phyloP scores from a whole-genome alignment of 2,329 filamentous ascomycete genomes.

The Neospermospora avenae region DNA sequence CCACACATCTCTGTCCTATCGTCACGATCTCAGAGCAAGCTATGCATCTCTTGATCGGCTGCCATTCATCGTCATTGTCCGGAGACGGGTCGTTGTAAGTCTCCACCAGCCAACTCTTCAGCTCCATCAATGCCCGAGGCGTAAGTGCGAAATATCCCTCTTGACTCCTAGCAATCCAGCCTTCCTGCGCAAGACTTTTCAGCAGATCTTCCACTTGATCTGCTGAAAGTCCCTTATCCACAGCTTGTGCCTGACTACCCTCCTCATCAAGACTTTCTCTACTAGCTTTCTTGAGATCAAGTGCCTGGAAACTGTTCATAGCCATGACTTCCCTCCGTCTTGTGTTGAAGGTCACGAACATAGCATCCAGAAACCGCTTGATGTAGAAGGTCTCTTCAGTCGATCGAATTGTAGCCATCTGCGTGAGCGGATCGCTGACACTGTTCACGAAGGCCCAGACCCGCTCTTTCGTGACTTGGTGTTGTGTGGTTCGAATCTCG shows the following conservation, averaged over 20 bases:
- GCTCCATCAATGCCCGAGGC: slow-evolving; percentile 77
- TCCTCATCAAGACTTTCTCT: slow-evolving; percentile 30
- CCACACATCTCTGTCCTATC: slow-evolving; percentile 71
- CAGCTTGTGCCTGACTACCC: slow-evolving; percentile 34
- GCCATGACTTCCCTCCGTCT: slow-evolving; percentile 79
- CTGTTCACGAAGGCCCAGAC: slow-evolving; percentile 86
- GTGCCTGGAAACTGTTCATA: slow-evolving; percentile 72
- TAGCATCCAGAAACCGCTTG: slow-evolving; percentile 80
- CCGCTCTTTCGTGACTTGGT: slow-evolving; percentile 65
- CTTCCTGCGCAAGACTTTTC: slow-evolving; percentile 66
- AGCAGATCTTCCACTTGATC: slow-evolving; percentile 74
- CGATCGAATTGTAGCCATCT: slow-evolving; percentile 77
- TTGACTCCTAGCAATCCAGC: slow-evolving; percentile 77
- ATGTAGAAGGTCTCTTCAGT: slow-evolving; percentile 87
- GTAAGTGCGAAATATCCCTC: slow-evolving; percentile 73
- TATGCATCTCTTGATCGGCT: slow-evolving; percentile 81
- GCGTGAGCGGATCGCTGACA: slow-evolving; percentile 77
- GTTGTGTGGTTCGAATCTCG: slow-evolving; percentile 72
- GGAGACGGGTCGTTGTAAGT: slow-evolving; percentile 77
- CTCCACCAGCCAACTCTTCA: slow-evolving; percentile 78
- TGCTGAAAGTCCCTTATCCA: slow-evolving; percentile 63
- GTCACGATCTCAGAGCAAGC: slow-evolving; percentile 91
- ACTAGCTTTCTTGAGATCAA: slow-evolving; percentile 58
- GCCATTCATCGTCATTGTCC: slow-evolving; percentile 54
- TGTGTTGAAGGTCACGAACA: slow-evolving; percentile 89